Percentiles rank a stretch among this genome's conserved stretches.
These are phyloP conservation scores for Kentomonas sorsogonicus DNA, from an alignment of 208 protist species.

Conservation along the genomic window DNA sequence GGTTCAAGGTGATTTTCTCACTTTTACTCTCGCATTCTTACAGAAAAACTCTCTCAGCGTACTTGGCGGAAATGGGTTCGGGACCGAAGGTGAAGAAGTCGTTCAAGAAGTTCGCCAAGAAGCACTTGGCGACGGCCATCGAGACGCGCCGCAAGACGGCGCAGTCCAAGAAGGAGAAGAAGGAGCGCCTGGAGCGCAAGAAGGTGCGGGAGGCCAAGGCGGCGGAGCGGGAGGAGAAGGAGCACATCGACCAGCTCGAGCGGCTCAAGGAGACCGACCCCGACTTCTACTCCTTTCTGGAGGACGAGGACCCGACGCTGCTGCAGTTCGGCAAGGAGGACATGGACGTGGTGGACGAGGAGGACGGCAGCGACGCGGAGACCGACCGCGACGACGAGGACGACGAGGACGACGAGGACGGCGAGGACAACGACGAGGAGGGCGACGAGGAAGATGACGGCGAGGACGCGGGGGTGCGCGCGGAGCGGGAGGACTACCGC, in stretches of 20 bases:
- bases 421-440: conserved; percentile 17
- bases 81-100: conserved; percentile 85
- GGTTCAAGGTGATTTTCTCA: not conserved
- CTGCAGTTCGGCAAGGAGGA: conserved; percentile 84
- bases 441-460: conserved; percentile 24
- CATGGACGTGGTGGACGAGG: conserved; percentile 61
- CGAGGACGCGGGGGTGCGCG: conserved; percentile 23
- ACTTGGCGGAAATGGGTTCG: not conserved
- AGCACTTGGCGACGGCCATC: conserved; percentile 85
- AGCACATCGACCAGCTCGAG: conserved; percentile 85
- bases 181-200: conserved; percentile 74
- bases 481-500: conserved; percentile 3
- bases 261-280: conserved; percentile 87
- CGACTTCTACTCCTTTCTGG: conserved; percentile 86
- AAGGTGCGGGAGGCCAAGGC: conserved; percentile 63
- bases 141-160: conserved; percentile 83
- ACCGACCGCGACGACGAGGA: conserved; percentile 70
- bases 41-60: conserved; percentile 2
- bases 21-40: conserved; percentile 13
- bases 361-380: conserved; percentile 74
- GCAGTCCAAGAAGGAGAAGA: conserved; percentile 85
- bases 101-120: conserved; percentile 90
- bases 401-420: conserved; percentile 18
- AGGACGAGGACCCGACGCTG: conserved; percentile 85
- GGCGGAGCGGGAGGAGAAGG: conserved; percentile 69